Conservation (phyloP, 495 filamentous ascomycete species). For the Gamarada debralockiae region DNA sequence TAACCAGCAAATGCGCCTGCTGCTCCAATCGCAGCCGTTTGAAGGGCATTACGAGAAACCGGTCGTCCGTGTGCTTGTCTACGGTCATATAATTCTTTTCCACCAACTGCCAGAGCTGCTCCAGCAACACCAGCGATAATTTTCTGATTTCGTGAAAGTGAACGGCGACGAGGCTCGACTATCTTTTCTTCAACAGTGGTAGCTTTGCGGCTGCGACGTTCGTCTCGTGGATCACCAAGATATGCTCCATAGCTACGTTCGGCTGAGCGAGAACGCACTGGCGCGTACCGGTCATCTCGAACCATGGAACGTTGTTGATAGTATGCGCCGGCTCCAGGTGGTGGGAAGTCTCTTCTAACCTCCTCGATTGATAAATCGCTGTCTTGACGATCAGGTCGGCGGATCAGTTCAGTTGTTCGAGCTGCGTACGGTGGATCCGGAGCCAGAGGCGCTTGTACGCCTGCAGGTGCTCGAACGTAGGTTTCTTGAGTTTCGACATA, state of each 20-base stretch:
- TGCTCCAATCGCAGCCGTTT: constrained; percentile 49
- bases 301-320: constrained; percentile 25
- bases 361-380: constrained; percentile 63
- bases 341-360: constrained; percentile 63
- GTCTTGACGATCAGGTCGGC: constrained; percentile 47
- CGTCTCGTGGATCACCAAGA: constrained; percentile 39
- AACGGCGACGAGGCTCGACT: constrained; percentile 38
- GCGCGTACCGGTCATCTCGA: constrained; percentile 30
- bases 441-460: background rate
- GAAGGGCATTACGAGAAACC: constrained; percentile 42
- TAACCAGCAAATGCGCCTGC: constrained; percentile 52
- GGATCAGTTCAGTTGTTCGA: constrained; percentile 47
- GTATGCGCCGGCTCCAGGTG: constrained; percentile 43
- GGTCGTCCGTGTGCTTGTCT: constrained; percentile 42
- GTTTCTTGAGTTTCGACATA: constrained; percentile 45
- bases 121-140: constrained; percentile 52
- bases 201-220: constrained; percentile 41
- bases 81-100: constrained; percentile 54
- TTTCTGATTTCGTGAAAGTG: constrained; percentile 52
- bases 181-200: constrained; percentile 38
- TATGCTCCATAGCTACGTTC: constrained; percentile 36
- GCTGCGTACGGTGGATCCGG: constrained; percentile 27
- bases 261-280: constrained; percentile 44
- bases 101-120: constrained; percentile 47
- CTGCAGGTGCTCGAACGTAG: constrained; percentile 30